Evolutionary conservation across 148 eudicot genomes (phyloP).

Genomic region (Amaranthus cruentus): DNA sequence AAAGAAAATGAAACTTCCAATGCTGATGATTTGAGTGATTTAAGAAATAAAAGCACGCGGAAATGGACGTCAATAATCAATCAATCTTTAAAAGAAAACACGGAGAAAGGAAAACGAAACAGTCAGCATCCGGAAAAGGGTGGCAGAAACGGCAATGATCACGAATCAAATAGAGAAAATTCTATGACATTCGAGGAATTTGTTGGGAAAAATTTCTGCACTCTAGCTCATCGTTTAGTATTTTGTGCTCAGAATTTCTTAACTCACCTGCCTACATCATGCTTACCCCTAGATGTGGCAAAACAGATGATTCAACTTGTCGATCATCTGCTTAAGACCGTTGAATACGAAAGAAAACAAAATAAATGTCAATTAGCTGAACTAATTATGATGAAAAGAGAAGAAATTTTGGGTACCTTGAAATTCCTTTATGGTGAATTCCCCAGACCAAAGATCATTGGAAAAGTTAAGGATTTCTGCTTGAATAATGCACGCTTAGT

Average conservation of each 20-base stretch:
- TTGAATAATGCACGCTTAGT: conserved; percentile 35
- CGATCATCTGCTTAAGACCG: conserved; percentile 18
- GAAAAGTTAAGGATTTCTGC: conserved; percentile 29
- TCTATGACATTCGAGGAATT: conserved; percentile 26
- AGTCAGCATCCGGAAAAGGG: background rate
- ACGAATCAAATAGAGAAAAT: background rate
- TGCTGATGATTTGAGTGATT: too few species aligned
- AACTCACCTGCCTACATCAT: conserved; percentile 57
- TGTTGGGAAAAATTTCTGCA: conserved; percentile 18
- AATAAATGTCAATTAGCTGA: background rate
- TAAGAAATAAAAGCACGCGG: too few species aligned
- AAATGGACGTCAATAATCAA: conserved; percentile 1
- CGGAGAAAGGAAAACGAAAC: background rate
- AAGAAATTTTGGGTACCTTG: conserved; percentile 17
- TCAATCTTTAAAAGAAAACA: conserved; percentile 1
- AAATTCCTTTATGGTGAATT: conserved; percentile 24
- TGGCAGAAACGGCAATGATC: background rate
- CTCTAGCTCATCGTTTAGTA: conserved; percentile 20
- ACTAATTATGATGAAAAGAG: conserved; percentile 3
- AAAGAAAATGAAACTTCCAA: too few species aligned
- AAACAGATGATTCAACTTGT: conserved; percentile 34
- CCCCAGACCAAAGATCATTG: background rate
- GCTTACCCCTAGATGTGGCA: conserved; percentile 21
- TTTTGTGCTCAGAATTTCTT: conserved; percentile 29
- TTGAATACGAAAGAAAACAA: conserved; percentile 19